These are phyloP conservation scores for Tolypocladium endophyticum DNA, from an alignment of 2,329 filamentous ascomycete genomes.

Conservation along the genomic window DNA sequence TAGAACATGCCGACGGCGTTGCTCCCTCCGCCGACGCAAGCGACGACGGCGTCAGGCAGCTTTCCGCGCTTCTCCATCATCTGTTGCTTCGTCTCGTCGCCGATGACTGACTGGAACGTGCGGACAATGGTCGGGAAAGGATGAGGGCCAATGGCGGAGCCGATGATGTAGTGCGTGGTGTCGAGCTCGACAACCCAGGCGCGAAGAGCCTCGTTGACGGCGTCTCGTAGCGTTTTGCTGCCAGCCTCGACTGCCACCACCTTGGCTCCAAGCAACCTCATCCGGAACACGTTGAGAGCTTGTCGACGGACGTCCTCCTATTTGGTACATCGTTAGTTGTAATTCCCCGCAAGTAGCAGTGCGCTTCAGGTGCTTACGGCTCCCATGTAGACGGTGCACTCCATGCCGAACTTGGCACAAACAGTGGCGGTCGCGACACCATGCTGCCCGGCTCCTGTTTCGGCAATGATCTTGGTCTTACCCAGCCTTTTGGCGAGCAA, in stretches of 20 bases:
- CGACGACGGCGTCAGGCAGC: constrained; percentile 90
- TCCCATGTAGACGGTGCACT: constrained; percentile 97
- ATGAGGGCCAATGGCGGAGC: constrained; percentile 92
- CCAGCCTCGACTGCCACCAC: constrained; percentile 91
- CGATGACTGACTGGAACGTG: constrained; percentile 95
- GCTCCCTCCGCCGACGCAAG: constrained; percentile 89
- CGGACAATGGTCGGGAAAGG: constrained; percentile 96
- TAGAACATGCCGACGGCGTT: constrained; percentile 99
- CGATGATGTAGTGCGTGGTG: constrained; percentile 96
- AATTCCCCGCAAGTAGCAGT: neutral
- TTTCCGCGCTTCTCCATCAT: constrained; percentile 77
- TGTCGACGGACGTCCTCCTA: constrained; percentile 88
- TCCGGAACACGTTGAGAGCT: constrained; percentile 95
- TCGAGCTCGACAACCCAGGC: constrained; percentile 89
- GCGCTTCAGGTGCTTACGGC: constrained; percentile 36
- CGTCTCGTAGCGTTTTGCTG: constrained; percentile 69
- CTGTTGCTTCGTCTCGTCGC: constrained; percentile 86
- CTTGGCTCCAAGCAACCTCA: constrained; percentile 87
- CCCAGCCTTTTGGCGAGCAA: constrained; percentile 76
- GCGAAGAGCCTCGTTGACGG: constrained; percentile 91
- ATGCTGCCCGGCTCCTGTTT: constrained; percentile 95
- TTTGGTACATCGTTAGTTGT: constrained; percentile 10
- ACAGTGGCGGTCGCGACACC: constrained; percentile 96
- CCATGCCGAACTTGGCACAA: constrained; percentile 96
- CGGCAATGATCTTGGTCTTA: constrained; percentile 95